Evolutionary conservation across 352 stramenopile genomes (phyloP).

Genomic region (Globisporangium parvum): DNA sequence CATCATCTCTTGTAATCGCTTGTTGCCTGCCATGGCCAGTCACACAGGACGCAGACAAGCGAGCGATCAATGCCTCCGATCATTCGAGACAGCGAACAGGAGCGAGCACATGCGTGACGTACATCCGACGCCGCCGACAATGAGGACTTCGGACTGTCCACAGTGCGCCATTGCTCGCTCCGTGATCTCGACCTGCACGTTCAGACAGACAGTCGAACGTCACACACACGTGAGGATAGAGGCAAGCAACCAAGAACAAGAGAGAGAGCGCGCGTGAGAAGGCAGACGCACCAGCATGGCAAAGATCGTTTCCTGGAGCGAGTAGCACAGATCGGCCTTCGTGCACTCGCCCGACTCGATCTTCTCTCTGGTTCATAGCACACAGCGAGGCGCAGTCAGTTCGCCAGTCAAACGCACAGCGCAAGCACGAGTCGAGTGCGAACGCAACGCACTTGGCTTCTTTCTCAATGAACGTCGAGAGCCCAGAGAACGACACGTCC

Average conservation of each 20-base stretch:
- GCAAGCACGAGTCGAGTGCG: no score
- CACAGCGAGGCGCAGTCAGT: not conserved
- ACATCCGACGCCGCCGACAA: slow-evolving; percentile 99
- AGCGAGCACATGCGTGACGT: slow-evolving; percentile 38
- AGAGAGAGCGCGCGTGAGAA: not conserved
- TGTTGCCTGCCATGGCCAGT: slow-evolving; percentile 34
- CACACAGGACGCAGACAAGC: not conserved
- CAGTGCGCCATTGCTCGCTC: slow-evolving; percentile 99
- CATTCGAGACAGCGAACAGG: slow-evolving; percentile 74
- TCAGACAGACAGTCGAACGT: not conserved
- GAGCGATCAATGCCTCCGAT: slow-evolving; percentile 22
- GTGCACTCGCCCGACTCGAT: slow-evolving; percentile 87
- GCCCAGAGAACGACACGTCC: slow-evolving; percentile 98
- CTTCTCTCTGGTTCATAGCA: slow-evolving; percentile 43
- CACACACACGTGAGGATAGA: not conserved
- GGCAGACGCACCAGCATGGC: slow-evolving; percentile 93
- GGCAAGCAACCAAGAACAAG: not conserved
- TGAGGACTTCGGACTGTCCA: slow-evolving; percentile 94
- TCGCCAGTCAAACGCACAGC: no score
- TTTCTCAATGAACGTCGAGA: slow-evolving; percentile 97
- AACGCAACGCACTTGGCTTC: slow-evolving; percentile 61
- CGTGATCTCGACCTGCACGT: slow-evolving; percentile 94
- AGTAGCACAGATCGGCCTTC: slow-evolving; percentile 97
- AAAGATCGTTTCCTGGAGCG: slow-evolving; percentile 99
- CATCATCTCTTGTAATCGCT: slow-evolving; percentile 97